Evolutionary conservation across 129 eudicot genomes (phyloP).

Genomic region (Pulicaria dysenterica): DNA sequence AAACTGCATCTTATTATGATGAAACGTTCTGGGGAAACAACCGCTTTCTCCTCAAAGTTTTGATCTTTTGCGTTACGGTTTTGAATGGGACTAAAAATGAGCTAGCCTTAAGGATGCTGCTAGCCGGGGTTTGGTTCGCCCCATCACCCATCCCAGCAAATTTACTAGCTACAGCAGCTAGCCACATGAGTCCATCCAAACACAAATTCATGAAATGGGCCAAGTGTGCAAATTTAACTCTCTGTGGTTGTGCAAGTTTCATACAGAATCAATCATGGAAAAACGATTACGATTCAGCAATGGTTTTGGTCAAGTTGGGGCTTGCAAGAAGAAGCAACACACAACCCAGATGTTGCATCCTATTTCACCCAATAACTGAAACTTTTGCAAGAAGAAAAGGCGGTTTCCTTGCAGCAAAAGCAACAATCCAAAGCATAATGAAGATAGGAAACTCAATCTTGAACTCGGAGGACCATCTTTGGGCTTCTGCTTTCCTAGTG

Average conservation of each 20-base stretch:
- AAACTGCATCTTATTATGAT: constrained; percentile 40
- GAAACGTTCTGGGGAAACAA: constrained; percentile 63
- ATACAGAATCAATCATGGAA: constrained; percentile 54
- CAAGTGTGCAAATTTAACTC: constrained; percentile 44
- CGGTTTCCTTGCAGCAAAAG: constrained; percentile 53
- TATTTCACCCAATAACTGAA: constrained; percentile 73
- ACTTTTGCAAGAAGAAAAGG: constrained; percentile 55
- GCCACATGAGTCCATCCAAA: constrained; percentile 40
- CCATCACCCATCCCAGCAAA: constrained; percentile 65
- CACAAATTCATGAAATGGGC: constrained; percentile 59
- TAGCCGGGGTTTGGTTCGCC: constrained; percentile 91
- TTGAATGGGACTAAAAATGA: constrained; percentile 57
- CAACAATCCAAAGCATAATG: constrained; percentile 63
- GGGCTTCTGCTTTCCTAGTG: constrained; percentile 81
- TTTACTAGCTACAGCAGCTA: constrained; percentile 72
- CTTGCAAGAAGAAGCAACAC: constrained; percentile 55
- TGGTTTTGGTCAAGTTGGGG: constrained; percentile 65
- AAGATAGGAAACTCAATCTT: constrained; percentile 54
- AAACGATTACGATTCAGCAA: constrained; percentile 74
- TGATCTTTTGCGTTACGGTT: constrained; percentile 55
- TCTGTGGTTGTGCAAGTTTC: constrained; percentile 56
- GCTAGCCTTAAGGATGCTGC: constrained; percentile 71
- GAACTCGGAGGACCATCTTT: constrained; percentile 62
- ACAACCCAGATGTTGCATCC: constrained; percentile 60
- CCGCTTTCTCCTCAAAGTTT: constrained; percentile 55